These are phyloP conservation scores for Cardamine chenopodiifolia DNA, from an alignment of 345 rosid genomes.

Conservation along the genomic window DNA sequence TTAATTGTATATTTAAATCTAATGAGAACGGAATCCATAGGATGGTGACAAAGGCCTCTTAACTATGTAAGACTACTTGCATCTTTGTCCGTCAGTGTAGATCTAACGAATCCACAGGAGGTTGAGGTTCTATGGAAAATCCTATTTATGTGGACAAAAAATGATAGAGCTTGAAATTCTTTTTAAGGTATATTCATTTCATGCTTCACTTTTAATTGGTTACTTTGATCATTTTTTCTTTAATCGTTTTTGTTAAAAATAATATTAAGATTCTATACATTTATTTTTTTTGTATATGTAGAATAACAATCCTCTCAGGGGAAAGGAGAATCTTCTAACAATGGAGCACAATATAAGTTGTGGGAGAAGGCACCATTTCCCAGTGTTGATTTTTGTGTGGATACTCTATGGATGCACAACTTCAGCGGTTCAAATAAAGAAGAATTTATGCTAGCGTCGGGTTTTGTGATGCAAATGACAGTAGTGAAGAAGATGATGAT, in stretches of 20 bases:
- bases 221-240: neutral
- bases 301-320: neutral
- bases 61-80: neutral
- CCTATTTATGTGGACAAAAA: neutral
- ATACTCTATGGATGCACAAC: constrained; percentile 13
- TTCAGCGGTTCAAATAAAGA: neutral
- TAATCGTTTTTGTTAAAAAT: too few relatives aligned
- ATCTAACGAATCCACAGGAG: constrained; percentile 16
- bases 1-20: constrained; percentile 10
- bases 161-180: constrained; percentile 10
- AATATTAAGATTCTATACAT: too few relatives aligned
- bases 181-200: constrained; percentile 12
- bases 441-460: neutral
- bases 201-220: neutral
- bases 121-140: constrained; percentile 6
- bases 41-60: neutral
- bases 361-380: constrained; percentile 11
- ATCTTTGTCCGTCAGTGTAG: constrained; percentile 8
- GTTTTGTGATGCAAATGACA: neutral
- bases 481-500: neutral
- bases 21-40: neutral
- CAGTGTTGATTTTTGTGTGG: neutral
- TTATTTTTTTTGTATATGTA: neutral
- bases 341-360: neutral
- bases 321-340: neutral